phyloP scores from a whole-genome alignment of 2,329 filamentous ascomycete genomes.

The Talaromyces sp. region DNA sequence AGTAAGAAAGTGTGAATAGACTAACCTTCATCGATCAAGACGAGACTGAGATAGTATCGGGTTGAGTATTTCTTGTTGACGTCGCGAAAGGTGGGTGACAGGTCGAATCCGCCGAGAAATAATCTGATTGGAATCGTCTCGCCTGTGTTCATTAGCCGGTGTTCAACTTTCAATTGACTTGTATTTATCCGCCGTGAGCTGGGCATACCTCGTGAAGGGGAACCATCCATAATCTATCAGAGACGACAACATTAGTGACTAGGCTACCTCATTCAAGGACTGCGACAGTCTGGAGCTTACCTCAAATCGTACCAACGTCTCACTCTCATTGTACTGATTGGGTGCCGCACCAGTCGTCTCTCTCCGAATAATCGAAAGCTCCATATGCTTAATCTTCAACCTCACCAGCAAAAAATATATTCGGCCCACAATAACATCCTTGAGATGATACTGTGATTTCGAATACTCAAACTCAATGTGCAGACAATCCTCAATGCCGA shows the following conservation, averaged over 20 bases:
- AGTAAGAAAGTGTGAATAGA: constrained; percentile 22
- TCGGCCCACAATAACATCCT: constrained; percentile 96
- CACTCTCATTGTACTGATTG: constrained; percentile 99
- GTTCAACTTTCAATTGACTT: neutral
- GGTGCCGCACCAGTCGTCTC: constrained; percentile 95
- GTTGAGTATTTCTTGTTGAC: constrained; percentile 99
- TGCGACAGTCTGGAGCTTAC: constrained; percentile 44
- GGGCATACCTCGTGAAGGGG: constrained; percentile 81
- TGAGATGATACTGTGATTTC: constrained; percentile 98
- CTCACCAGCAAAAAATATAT: constrained; percentile 98
- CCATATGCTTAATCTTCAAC: constrained; percentile 99
- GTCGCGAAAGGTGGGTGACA: constrained; percentile 97
- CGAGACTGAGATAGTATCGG: constrained; percentile 92
- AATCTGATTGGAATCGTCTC: constrained; percentile 94
- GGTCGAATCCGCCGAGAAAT: constrained; percentile 94
- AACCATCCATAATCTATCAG: constrained; percentile 91
- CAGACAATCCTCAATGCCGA: constrained; percentile 97
- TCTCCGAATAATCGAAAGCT: constrained; percentile 92
- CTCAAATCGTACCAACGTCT: constrained; percentile 96
- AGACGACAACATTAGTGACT: neutral
- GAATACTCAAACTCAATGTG: constrained; percentile 99
- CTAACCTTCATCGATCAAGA: constrained; percentile 89
- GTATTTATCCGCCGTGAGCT: neutral
- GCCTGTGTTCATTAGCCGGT: constrained; percentile 44
- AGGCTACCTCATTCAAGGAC: neutral